phyloP scores from a whole-genome alignment of 805 yeast species.

The Nakazawaea holstii region DNA sequence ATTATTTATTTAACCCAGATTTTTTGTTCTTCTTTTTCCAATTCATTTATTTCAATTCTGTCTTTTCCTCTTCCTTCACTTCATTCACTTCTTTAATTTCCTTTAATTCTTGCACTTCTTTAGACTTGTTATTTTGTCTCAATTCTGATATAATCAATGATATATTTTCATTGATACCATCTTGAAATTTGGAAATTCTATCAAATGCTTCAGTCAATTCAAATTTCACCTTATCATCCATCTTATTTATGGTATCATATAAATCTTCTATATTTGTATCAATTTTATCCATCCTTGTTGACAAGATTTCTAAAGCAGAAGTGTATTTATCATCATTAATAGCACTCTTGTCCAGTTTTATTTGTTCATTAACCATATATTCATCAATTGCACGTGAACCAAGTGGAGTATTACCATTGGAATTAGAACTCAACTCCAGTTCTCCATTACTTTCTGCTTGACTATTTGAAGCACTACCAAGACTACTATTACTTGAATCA shows the following conservation, averaged over 20 bases:
- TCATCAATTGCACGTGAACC: not conserved
- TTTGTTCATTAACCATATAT: not conserved
- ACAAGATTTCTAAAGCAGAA: not conserved
- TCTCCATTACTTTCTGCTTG: slow-evolving; percentile 7
- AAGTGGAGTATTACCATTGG: too few species aligned
- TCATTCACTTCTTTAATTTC: too few species aligned
- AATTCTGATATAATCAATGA: slow-evolving; percentile 1
- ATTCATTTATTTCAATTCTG: too few species aligned
- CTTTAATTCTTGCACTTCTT: not conserved
- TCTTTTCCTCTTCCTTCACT: too few species aligned
- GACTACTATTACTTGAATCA: slow-evolving; percentile 6
- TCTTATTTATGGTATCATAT: not conserved
- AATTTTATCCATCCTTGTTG: slow-evolving; percentile 7
- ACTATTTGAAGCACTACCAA: not conserved
- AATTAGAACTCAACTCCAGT: not conserved
- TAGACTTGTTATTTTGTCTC: not conserved
- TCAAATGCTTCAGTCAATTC: slow-evolving; percentile 5
- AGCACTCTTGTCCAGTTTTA: not conserved
- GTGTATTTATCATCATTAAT: not conserved
- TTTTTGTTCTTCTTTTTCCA: too few species aligned
- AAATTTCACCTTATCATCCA: slow-evolving; percentile 3
- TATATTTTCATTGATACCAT: slow-evolving; percentile 7
- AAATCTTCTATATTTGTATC: slow-evolving; percentile 5
- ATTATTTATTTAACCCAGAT: too few species aligned
- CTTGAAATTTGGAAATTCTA: slow-evolving; percentile 2